Evolutionary conservation across 805 yeast genomes (phyloP).

Genomic region (Priceomyces fermenticarens): DNA sequence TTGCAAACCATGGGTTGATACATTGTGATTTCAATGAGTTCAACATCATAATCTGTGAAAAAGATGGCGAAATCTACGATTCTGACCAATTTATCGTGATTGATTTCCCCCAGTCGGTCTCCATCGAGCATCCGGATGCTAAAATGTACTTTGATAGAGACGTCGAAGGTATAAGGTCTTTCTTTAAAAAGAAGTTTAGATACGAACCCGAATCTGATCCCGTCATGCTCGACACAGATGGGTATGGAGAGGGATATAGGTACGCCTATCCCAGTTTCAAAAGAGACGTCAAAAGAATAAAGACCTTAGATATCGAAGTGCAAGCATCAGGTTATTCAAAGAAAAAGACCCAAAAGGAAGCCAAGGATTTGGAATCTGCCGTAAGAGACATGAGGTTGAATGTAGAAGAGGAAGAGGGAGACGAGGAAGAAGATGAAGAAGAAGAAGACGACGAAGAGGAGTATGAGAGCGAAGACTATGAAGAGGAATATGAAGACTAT

Average conservation of each 20-base stretch:
- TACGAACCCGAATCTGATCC: constrained; percentile 68
- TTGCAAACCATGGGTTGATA: constrained; percentile 85
- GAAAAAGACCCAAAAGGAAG: constrained; percentile 31
- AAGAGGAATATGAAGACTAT: constrained; percentile 41
- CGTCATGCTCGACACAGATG: constrained; percentile 73
- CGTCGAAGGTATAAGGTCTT: constrained; percentile 82
- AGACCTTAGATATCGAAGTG: constrained; percentile 76
- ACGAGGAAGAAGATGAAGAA: constrained; percentile 22
- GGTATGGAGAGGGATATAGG: constrained; percentile 76
- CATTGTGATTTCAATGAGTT: constrained; percentile 98
- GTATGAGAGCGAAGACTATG: constrained; percentile 26
- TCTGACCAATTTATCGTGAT: constrained; percentile 82
- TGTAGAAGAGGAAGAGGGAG: constrained; percentile 20
- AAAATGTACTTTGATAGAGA: constrained; percentile 86
- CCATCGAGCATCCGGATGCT: constrained; percentile 88
- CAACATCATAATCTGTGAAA: constrained; percentile 80
- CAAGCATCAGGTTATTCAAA: constrained; percentile 83
- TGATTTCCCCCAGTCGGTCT: constrained; percentile 98
- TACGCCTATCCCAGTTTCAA: constrained; percentile 75
- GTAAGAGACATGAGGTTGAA: constrained; percentile 61
- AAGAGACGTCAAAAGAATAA: constrained; percentile 69
- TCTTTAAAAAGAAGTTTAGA: constrained; percentile 74
- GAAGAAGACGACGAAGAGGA: constrained; percentile 23
- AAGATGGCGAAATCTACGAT: constrained; percentile 44
- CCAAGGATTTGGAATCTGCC: constrained; percentile 72